Percentiles rank a stretch among this genome's conserved stretches.
Conservation (phyloP, 495 filamentous ascomycete genomes). For the Aspergillus biplanus region DNA sequence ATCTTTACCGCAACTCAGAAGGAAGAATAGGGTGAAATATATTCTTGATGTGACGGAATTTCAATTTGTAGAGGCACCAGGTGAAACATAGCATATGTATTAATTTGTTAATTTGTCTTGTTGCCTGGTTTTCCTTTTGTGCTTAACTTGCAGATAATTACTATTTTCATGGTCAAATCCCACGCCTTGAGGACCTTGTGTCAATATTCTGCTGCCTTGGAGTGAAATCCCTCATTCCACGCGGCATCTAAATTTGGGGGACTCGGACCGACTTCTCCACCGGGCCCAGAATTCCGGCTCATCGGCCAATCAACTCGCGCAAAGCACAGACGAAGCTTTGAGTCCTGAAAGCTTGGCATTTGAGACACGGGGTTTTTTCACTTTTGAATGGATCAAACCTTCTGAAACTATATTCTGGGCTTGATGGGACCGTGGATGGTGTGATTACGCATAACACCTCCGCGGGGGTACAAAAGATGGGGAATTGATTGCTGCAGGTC, state of each 20-base stretch:
- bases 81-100: too few species aligned
- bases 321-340: not conserved
- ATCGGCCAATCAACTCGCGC: not conserved
- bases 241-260: not conserved
- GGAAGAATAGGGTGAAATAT: too few species aligned
- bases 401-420: not conserved
- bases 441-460: not conserved
- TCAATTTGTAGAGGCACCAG: too few species aligned
- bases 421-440: not conserved
- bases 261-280: not conserved
- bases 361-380: not conserved
- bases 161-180: too few species aligned
- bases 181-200: not conserved
- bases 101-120: too few species aligned
- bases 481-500: not conserved
- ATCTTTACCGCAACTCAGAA: too few species aligned
- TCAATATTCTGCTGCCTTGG: not conserved
- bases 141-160: too few species aligned
- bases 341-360: not conserved
- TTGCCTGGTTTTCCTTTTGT: too few species aligned
- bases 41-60: too few species aligned
- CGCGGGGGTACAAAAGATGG: not conserved
- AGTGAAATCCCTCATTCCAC: not conserved
- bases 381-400: not conserved
- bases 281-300: not conserved